These are phyloP conservation scores for Xanthoconium purpureum DNA, from an alignment of 768 basidiomycete genomes.

Conservation along the genomic window DNA sequence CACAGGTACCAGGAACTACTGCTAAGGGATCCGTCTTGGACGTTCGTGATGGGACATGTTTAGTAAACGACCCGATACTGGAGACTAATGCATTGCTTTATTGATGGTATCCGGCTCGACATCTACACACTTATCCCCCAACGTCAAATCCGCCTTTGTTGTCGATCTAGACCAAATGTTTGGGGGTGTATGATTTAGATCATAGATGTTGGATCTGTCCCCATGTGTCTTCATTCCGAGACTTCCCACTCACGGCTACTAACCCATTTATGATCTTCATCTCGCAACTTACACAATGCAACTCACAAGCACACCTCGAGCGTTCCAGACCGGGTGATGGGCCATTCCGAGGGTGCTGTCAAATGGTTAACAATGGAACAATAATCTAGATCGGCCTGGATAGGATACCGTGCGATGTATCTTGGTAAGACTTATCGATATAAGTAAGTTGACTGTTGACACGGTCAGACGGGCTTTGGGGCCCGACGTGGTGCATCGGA, in stretches of 20 bases:
- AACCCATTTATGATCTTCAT: neutral
- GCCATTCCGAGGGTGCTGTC: constrained; percentile 1
- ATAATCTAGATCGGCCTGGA: neutral
- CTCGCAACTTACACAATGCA: neutral
- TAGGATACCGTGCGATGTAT: neutral
- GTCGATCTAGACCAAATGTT: neutral
- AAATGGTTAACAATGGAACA: neutral
- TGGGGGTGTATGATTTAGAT: neutral
- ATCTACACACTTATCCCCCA: neutral
- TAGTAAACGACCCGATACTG: neutral
- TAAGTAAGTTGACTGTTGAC: neutral
- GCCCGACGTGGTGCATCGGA: neutral
- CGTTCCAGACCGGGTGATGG: constrained; percentile 2
- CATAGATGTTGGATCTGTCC: neutral
- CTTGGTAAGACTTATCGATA: neutral
- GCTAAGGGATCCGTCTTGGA: neutral
- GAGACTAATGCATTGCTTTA: neutral
- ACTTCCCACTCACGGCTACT: neutral
- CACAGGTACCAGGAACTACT: neutral
- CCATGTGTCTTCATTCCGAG: neutral
- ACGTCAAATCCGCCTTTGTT: neutral
- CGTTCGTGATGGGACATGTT: neutral
- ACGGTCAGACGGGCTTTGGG: neutral
- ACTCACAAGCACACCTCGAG: neutral
- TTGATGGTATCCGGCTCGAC: neutral